Base-by-base conservation (phyloP, 345 rosid species). In the Cardiospermum halicacabum region DNA sequence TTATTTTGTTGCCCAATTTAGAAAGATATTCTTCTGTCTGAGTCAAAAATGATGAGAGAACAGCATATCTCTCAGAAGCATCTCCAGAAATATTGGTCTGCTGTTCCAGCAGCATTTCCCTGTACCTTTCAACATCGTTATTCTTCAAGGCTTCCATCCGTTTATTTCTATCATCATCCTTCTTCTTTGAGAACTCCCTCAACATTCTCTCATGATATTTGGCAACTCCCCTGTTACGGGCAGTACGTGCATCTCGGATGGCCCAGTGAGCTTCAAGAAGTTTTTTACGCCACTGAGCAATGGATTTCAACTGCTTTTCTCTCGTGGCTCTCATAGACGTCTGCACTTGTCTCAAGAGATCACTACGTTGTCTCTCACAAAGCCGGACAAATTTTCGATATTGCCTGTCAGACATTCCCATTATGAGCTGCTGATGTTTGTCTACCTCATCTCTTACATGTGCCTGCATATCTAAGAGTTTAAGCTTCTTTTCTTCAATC, bases 141-240 rank as follows among this genome's bases (percentile, higher is more conserved):
- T 95, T 95, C 83, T 95, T 91, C 81, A 95, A 77, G 58, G 99
- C 99, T 70, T 95, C 99, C 99, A 95, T 95, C 74, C 99, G 84
- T 83, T 78, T 95, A 74, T 86, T 91, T 62, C 97, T 82, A 67
- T 85, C 96, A 73, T 95, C 99, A 80, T 91, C 97, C 75, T 85
- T 89, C 72, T 87, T 89, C 81, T 95, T 95, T 0, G 98, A 95
- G 69, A 86, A 95, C 69, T 95, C 99, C 75, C 97, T 81, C 82
- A 89, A 67, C 86, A 89, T 95, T 70, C 85, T 89, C 75, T 95
- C 99, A 71, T 95, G 99, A 81, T 95, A 95, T 73, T 95, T 95
- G 53, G 97, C 99, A 70, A 95, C 98, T 67, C 99, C 99, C 68
- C 98, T 84, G 66, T 95, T 95, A 18, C 99, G 94, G 61, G 98